A percentile compares a stretch with the other conserved stretches of the same genome.
phyloP scores from a whole-genome alignment of 2,329 filamentous ascomycete species.

The Aspergillus persii region DNA sequence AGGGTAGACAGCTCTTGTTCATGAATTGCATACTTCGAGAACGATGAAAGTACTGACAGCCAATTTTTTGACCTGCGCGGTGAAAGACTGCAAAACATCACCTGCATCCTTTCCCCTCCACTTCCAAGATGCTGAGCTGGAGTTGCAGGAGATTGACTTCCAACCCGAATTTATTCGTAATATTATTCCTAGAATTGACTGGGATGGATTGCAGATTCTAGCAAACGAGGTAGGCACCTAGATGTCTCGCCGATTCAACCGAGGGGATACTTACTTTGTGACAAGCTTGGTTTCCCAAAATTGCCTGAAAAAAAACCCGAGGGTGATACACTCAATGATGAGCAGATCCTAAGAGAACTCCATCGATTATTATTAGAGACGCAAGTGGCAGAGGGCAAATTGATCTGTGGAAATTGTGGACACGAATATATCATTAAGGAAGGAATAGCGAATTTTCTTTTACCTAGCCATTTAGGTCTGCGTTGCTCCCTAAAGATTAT shows the following conservation, averaged over 20 bases:
- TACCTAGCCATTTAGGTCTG: conserved; percentile 80
- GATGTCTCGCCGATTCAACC: background rate
- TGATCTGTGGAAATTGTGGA: conserved; percentile 86
- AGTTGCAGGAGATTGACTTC: conserved; percentile 76
- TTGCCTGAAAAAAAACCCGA: conserved; percentile 65
- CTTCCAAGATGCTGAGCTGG: conserved; percentile 86
- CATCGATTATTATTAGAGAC: conserved; percentile 86
- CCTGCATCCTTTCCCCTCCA: conserved; percentile 83
- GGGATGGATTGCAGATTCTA: conserved; percentile 73
- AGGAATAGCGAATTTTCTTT: conserved; percentile 91
- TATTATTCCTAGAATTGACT: conserved; percentile 83
- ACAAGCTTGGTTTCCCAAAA: conserved; percentile 73
- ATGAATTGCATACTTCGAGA: background rate
- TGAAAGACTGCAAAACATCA: conserved; percentile 87
- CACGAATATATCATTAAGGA: conserved; percentile 95
- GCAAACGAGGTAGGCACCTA: conserved; percentile 59
- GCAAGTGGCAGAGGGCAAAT: conserved; percentile 79
- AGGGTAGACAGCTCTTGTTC: background rate
- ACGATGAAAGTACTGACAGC: conserved; percentile 91
- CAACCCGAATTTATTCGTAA: conserved; percentile 80
- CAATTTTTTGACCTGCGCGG: conserved; percentile 94
- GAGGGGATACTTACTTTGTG: conserved; percentile 5
- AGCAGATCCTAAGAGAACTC: conserved; percentile 71
- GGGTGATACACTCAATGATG: conserved; percentile 62
- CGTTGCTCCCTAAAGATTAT: background rate